A percentile compares a stretch with the other conserved stretches of the same genome.
These are phyloP conservation scores for Chalara sp. DNA, from an alignment of 2,329 filamentous ascomycete genomes.

Conservation along the genomic window DNA sequence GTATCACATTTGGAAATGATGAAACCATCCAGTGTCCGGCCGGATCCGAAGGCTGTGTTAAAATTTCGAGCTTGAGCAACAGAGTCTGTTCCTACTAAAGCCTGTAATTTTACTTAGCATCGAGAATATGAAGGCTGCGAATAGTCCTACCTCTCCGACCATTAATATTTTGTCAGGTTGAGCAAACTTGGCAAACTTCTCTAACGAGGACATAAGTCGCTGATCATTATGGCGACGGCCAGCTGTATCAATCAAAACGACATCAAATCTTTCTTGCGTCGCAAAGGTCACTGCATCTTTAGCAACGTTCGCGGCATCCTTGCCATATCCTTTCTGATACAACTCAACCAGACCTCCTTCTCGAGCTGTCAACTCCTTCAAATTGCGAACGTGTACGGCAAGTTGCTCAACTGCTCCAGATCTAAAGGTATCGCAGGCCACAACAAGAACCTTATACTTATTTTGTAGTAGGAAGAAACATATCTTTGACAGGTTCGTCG, in stretches of 20 bases:
- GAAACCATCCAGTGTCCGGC: slow-evolving; percentile 82
- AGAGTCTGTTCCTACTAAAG: slow-evolving; percentile 89
- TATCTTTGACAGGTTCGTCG: slow-evolving; percentile 95
- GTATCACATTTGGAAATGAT: slow-evolving; percentile 99
- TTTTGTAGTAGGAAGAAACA: slow-evolving; percentile 98
- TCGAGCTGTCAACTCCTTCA: slow-evolving; percentile 79
- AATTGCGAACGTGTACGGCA: slow-evolving; percentile 87
- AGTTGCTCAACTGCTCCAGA: slow-evolving; percentile 96
- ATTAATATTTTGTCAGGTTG: slow-evolving; percentile 98
- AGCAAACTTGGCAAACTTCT: slow-evolving; percentile 96
- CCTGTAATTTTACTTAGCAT: slow-evolving; percentile 36
- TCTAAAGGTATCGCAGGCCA: slow-evolving; percentile 93
- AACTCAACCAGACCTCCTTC: slow-evolving; percentile 83
- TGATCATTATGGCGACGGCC: slow-evolving; percentile 90
- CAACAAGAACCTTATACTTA: slow-evolving; percentile 90
- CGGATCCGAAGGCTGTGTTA: slow-evolving; percentile 81
- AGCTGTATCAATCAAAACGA: slow-evolving; percentile 94
- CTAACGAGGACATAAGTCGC: slow-evolving; percentile 89
- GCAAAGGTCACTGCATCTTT: slow-evolving; percentile 87
- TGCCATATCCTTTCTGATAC: slow-evolving; percentile 96
- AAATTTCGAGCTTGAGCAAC: slow-evolving; percentile 96
- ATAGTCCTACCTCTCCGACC: slow-evolving; percentile 55
- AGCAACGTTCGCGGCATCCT: slow-evolving; percentile 91
- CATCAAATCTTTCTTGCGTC: slow-evolving; percentile 70
- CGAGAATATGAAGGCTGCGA: not conserved